Evolutionary conservation across 495 filamentous ascomycete genomes (phyloP), one percentile per base, ranked within the genome.

Genomic region (Cudoniella acicularis): DNA sequence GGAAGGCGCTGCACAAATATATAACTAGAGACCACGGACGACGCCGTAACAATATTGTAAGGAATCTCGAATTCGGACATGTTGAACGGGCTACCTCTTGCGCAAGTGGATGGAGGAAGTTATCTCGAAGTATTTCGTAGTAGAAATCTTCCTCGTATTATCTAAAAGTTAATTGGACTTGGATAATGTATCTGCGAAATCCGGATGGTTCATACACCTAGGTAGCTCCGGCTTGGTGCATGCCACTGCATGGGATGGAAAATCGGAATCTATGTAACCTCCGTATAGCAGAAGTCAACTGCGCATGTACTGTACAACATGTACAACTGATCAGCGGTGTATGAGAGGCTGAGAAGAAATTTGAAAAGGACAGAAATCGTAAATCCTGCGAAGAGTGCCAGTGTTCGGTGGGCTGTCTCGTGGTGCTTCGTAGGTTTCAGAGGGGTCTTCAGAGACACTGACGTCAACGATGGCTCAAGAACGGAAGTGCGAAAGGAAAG

Each of bases 21-120:
- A 45, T 51, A 60, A 24, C 62, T 41, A 18, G 59, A 52, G 3
- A 64, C 0, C 3, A 57, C 57, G 30, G 65, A 62, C 3, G 57
- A 10, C 4, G 30, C 58, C 3, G 55, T 56, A 2, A 62, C 11
- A 16, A 52, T 36, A 49, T 62, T 64, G 57, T 54, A 55, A 3
- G 64, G 60, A n/a, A 64, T 23, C 24, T 54, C 54, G 20, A 50
- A 50, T 25, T 50, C 48, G 3, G 22, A 50, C 48, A 47, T 47
- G 43, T 36, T 36, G 30, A 36, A 6, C 30, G 30, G n/a, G n/a
- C n/a, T n/a, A n/a, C n/a, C n/a, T n/a, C n/a, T n/a, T n/a, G n/a
- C n/a, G n/a, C n/a, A n/a, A n/a, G n/a, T n/a, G n/a, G n/a, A n/a
- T n/a, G n/a, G n/a, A n/a, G n/a, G n/a, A n/a, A n/a, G n/a, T n/a